These are phyloP conservation scores for Calocybe indica DNA, from an alignment of 768 basidiomycete species.

Conservation along the genomic window DNA sequence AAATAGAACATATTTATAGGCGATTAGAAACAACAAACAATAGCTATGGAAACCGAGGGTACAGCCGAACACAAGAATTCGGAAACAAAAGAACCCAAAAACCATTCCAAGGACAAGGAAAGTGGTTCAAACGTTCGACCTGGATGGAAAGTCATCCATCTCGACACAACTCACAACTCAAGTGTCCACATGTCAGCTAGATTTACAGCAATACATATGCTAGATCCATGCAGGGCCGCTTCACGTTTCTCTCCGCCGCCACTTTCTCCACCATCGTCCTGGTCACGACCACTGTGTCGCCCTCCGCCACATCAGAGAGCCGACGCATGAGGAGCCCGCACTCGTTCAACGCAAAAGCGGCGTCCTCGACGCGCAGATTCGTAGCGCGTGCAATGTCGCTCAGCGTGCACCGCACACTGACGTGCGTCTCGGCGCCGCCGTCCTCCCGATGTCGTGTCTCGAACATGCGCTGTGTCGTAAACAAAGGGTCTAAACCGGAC, in stretches of 20 bases:
- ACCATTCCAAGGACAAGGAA: no score
- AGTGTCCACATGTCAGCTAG: no score
- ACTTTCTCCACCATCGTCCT: slow-evolving; percentile 43
- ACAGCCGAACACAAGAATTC: no score
- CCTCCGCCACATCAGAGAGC: slow-evolving; percentile 17
- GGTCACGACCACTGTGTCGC: slow-evolving; percentile 37
- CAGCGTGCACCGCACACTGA: slow-evolving; percentile 67
- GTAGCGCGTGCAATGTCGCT: slow-evolving; percentile 73
- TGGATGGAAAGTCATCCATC: no score
- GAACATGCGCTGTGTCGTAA: slow-evolving; percentile 49
- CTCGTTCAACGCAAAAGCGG: slow-evolving; percentile 84
- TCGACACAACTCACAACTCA: no score
- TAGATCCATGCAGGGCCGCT: slow-evolving; percentile 60
- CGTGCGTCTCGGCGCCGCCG: slow-evolving; percentile 67
- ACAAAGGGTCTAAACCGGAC: slow-evolving; percentile 37
- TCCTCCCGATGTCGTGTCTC: slow-evolving; percentile 54
- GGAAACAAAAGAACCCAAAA: no score
- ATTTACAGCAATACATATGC: slow-evolving; percentile 41
- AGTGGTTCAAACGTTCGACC: no score
- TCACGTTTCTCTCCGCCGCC: slow-evolving; percentile 64
- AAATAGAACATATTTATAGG: no score
- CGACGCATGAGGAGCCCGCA: slow-evolving; percentile 65
- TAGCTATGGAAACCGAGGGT: no score
- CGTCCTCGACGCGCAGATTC: slow-evolving; percentile 79
- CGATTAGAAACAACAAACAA: no score